Evolutionary conservation across 2,329 filamentous ascomycete genomes (phyloP), one percentile per base, ranked within the genome.

Genomic region (Hymenoscyphus occultus): DNA sequence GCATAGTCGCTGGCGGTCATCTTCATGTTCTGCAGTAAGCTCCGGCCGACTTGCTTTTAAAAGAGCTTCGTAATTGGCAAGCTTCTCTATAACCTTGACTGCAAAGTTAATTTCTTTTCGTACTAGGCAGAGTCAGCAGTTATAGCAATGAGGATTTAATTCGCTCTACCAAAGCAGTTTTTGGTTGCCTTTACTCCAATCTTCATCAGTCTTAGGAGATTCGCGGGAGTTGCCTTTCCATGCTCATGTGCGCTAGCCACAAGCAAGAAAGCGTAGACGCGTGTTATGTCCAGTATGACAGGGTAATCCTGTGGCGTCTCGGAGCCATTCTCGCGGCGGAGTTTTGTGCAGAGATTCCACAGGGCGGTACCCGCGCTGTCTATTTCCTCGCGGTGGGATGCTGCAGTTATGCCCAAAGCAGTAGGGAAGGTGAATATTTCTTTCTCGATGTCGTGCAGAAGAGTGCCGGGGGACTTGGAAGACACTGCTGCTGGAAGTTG

Each of bases 171-270:
- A 56, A 95, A 79, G 70, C 89, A 92, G 51, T 80, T 80, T 71
- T 81, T 85, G 22, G 83, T 83, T 5, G 88, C 82, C 74, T 88
- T 91, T 64, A 96, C 78, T 12, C 87, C 88, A 69, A 91, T 78
- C 72, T 84, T 88, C 73, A 92, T 79, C 22, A 92, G 75, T 63
- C 90, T 84, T 39, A 86, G 74, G 16, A 82, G 72, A 66, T 83
- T 79, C 48, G 73, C 76, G 56, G 71, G 68, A 19, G 62, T 71
- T 22, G 73, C 71, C 57, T 71, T 71, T 56, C 73, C 66, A 67
- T 68, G 66, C 64, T 76, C 72, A 70, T 83, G 78, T 64, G 84
- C 84, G 56, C 84, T 78, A 56, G 89, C 86, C 14, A 96, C 79
- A 64, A 94, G 76, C 14, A 88, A 77, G 71, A 91, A 92, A 0